Base-by-base conservation (phyloP, 495 filamentous ascomycete genomes). In the Friedmanniomyces simplex region DNA sequence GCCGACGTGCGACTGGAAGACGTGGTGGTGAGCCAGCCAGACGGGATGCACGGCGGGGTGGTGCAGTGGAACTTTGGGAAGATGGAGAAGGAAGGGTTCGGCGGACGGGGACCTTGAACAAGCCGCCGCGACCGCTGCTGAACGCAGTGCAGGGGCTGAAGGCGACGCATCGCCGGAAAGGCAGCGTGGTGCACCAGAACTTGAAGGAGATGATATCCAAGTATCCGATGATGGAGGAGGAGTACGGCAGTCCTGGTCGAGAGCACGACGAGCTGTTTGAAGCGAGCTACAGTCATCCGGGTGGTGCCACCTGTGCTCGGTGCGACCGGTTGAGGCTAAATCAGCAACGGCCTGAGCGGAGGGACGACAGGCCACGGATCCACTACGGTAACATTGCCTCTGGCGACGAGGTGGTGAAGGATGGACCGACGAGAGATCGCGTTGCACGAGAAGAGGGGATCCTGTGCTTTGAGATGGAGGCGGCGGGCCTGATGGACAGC, bases 341-440 rank as follows among this genome's bases (percentile, higher is more conserved):
- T 30, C 14, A 52, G 34, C n/a, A n/a, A n/a, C 34, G 34, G 8
- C 16, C 34, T 37, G 8, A 37, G 34, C 34, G 34, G 6, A 7
- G 7, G 11, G 24, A 52, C 22, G 26, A n/a, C 22, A 52, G 57
- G 32, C 57, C 57, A 1, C 25, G 21, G 12, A 54, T 75, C 24
- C 69, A 75, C 47, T 58, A 67, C 34, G 73, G 72, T 11, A 61
- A 54, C 13, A 72, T 76, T 54, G 73, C 72, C 10, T 73, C 71
- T 16, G 71, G 65, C 1, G 63, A 72, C n/a, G 43, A 57, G 21
- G 58, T 73, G 0, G 66, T 74, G 20, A 68, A 66, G 26, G 53
- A 72, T 55, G 68, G 51, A 24, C 18, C 28, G 13, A 25, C 41
- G 20, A 20, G 58, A 49, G 64, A 61, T 47, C 20, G 30, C 14